Evolutionary conservation across 257 asterid genomes (phyloP).

Genomic region (Salvia hispanica): DNA sequence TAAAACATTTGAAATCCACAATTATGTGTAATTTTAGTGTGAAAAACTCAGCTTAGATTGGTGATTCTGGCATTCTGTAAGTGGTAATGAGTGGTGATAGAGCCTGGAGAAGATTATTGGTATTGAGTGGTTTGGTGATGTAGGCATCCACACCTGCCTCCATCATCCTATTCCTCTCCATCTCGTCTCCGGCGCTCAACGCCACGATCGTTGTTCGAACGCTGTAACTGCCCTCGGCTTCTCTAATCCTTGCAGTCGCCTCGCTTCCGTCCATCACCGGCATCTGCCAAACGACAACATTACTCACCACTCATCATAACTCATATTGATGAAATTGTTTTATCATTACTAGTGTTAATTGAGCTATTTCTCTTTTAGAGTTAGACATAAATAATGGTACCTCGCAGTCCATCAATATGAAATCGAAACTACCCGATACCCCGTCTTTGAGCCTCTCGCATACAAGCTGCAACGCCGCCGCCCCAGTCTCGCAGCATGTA

Average conservation of each 20-base stretch:
- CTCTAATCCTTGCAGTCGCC: constrained; percentile 61
- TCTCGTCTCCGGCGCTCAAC: constrained; percentile 58
- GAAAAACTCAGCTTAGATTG: no score
- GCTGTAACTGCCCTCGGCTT: constrained; percentile 48
- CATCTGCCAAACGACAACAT: constrained; percentile 48
- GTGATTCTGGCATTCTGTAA: no score
- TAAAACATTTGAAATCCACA: no score
- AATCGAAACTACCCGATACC: constrained; percentile 48
- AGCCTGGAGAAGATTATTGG: constrained; percentile 37
- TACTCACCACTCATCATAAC: neutral
- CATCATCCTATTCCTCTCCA: constrained; percentile 36
- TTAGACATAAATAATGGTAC: constrained; percentile 28
- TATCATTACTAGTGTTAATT: no score
- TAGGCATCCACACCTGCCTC: constrained; percentile 68
- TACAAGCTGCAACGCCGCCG: constrained; percentile 53
- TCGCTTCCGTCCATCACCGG: constrained; percentile 72
- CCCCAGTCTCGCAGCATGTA: constrained; percentile 52
- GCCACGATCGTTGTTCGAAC: constrained; percentile 65
- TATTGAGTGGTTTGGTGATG: constrained; percentile 58
- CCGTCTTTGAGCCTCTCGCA: constrained; percentile 26
- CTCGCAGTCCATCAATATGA: constrained; percentile 83
- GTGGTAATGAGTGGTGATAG: constrained; percentile 19
- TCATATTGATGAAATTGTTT: no score
- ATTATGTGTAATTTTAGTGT: no score
- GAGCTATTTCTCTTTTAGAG: no score